Base-by-base conservation (phyloP, 192 early-diverging fungal species). In the Podochytrium sp. region DNA sequence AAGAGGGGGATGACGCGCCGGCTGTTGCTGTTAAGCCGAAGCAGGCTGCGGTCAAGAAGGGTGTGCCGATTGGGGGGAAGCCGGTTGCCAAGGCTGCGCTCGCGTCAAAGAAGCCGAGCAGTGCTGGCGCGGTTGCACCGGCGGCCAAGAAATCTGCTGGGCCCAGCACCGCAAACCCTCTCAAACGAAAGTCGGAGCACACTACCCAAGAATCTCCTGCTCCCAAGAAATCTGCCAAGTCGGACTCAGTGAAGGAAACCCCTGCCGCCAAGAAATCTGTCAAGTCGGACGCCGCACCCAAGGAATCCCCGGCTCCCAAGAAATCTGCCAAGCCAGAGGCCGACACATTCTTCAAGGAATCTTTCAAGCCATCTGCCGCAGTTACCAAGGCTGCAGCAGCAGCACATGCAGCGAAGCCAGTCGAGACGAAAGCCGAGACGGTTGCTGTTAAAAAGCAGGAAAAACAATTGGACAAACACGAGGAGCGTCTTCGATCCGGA, bases 401-500 rank as follows among this genome's bases (percentile, higher is more conserved):
- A 7, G 10, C 43, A 10, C 10, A 20, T 47, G 10, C 43, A 47
- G 43, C 43, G 43, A 47, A 47, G 43, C 20, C 52, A 10, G 25
- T n/a, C 18, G 35, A 30, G 10, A 55, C 39, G 29, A n/a, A 10
- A 34, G 60, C 39, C 6, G 25, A 58, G 16, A 25, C 16, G 12
- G 60, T 62, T 18, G 10, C 35, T 35, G 60, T 39, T 33, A 41
- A 39, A 25, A 10, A 35, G 33, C 43, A 7, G 6, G 67, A 56
- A 56, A 53, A 41, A 34, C 25, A 49, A 29, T 23, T 43, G 16
- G 67, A 69, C 32, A 37, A 69, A 18, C 51, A 39, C 14, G 37
- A 56, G 27, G 67, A 69, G 33, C 14, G 56, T 23, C 30, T 39
- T 14, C 50, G 67, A 7, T 56, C 51, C 16, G 67, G 67, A 27